Evolutionary conservation across 805 yeast genomes (phyloP).

Genomic region (Clavispora vitiphila): DNA sequence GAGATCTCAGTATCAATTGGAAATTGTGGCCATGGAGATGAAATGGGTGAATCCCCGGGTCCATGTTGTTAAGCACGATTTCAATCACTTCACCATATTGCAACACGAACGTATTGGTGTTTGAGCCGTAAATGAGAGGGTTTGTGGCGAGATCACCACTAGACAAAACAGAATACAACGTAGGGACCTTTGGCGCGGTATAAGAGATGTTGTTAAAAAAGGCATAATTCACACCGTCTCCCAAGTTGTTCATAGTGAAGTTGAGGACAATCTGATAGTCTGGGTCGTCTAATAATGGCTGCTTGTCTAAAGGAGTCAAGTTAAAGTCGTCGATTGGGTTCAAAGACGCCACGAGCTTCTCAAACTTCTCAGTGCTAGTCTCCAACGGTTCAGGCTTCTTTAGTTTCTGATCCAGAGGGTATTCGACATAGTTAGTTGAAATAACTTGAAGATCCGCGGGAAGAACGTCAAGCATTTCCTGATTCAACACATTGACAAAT

Average conservation of each 20-base stretch:
- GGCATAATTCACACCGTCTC: slow-evolving; percentile 73
- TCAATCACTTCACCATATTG: slow-evolving; percentile 64
- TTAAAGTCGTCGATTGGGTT: slow-evolving; percentile 65
- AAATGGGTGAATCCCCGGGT: slow-evolving; percentile 76
- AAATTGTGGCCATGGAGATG: slow-evolving; percentile 73
- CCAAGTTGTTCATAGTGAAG: slow-evolving; percentile 62
- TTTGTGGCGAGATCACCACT: slow-evolving; percentile 55
- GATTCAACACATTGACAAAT: slow-evolving; percentile 58
- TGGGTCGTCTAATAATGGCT: slow-evolving; percentile 48
- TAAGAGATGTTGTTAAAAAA: slow-evolving; percentile 66
- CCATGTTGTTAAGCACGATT: slow-evolving; percentile 71
- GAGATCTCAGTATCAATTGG: slow-evolving; percentile 55
- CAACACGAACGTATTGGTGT: slow-evolving; percentile 59
- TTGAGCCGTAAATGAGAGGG: slow-evolving; percentile 66
- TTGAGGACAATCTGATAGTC: slow-evolving; percentile 58
- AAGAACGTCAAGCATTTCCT: slow-evolving; percentile 63
- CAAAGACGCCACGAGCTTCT: slow-evolving; percentile 27
- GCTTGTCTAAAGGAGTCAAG: slow-evolving; percentile 58
- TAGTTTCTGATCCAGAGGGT: slow-evolving; percentile 30
- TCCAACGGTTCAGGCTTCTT: slow-evolving; percentile 22
- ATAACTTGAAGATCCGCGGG: slow-evolving; percentile 54
- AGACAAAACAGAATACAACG: slow-evolving; percentile 57
- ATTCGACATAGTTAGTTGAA: slow-evolving; percentile 52
- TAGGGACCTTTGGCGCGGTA: slow-evolving; percentile 65
- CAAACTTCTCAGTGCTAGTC: slow-evolving; percentile 27